A percentile compares a stretch with the other conserved stretches of the same genome.
Conservation (phyloP, 2,329 filamentous ascomycete genomes). For the Alternaria rosae region DNA sequence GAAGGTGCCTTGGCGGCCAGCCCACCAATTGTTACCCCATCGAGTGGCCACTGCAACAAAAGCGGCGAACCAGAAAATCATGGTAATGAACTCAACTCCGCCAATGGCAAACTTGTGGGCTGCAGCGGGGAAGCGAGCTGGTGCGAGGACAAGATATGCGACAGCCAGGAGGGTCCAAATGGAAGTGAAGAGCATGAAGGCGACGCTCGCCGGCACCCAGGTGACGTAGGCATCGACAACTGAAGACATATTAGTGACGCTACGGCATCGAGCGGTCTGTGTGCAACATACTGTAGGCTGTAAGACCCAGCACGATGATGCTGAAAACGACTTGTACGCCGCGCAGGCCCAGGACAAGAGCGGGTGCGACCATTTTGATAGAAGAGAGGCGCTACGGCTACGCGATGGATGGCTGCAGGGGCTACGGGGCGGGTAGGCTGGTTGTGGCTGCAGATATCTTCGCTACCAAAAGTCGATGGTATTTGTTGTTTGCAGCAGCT, state of each 20-base stretch:
- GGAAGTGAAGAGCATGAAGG: conserved; percentile 81
- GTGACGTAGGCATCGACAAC: conserved; percentile 60
- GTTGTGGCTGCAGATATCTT: conserved; percentile 5
- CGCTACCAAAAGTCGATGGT: not conserved
- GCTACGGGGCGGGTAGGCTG: conserved; percentile 4
- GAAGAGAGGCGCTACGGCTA: not conserved
- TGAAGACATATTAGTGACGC: conserved; percentile 13
- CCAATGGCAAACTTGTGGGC: conserved; percentile 74
- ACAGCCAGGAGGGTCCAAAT: conserved; percentile 77
- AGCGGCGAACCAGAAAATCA: conserved; percentile 91
- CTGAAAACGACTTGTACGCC: conserved; percentile 72
- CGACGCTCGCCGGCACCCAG: conserved; percentile 64
- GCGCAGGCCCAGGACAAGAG: conserved; percentile 68
- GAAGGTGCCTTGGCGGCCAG: conserved; percentile 53
- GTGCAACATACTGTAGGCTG: conserved; percentile 71
- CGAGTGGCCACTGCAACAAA: conserved; percentile 77
- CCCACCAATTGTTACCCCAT: conserved; percentile 63
- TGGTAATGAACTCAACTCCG: conserved; percentile 75
- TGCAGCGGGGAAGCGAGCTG: conserved; percentile 64
- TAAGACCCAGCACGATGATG: conserved; percentile 78
- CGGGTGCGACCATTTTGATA: conserved; percentile 33
- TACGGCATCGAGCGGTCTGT: not conserved
- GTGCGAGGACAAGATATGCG: conserved; percentile 74
- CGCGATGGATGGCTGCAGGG: conserved; percentile 2
- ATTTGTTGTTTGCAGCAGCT: not conserved